These are phyloP conservation scores for Penicillium verhagenii DNA, from an alignment of 495 filamentous ascomycete species.

Conservation along the genomic window DNA sequence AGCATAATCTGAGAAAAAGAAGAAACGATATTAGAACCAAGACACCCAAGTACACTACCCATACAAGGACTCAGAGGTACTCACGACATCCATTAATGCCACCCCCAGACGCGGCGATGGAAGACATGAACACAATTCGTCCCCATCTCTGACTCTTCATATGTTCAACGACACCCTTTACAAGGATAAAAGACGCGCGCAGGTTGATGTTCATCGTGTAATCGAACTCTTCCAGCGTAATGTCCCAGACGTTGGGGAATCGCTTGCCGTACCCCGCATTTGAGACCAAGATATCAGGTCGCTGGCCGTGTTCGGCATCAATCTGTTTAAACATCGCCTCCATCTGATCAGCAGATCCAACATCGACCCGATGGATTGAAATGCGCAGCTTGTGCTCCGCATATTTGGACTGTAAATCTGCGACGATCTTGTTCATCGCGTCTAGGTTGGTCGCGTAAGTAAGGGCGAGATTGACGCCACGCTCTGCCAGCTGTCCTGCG, in stretches of 20 bases:
- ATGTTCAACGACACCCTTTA: slow-evolving; percentile 61
- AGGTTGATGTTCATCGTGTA: slow-evolving; percentile 65
- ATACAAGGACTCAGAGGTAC: slow-evolving; percentile 7
- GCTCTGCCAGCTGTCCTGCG: slow-evolving; percentile 52
- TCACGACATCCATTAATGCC: slow-evolving; percentile 65
- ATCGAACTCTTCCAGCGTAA: slow-evolving; percentile 63
- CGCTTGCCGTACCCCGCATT: slow-evolving; percentile 57
- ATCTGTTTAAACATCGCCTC: slow-evolving; percentile 52
- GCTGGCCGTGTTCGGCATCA: slow-evolving; percentile 48
- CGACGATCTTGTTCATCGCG: slow-evolving; percentile 44
- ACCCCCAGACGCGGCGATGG: slow-evolving; percentile 63
- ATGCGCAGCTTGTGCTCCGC: slow-evolving; percentile 40
- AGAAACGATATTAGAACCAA: neutral
- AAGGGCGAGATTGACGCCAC: slow-evolving; percentile 57
- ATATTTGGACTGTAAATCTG: slow-evolving; percentile 35
- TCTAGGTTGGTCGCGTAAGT: slow-evolving; percentile 56
- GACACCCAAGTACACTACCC: no score
- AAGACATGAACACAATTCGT: slow-evolving; percentile 65
- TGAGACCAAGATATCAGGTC: slow-evolving; percentile 62
- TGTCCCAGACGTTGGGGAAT: slow-evolving; percentile 50
- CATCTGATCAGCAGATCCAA: slow-evolving; percentile 50
- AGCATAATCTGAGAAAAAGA: slow-evolving; percentile 55
- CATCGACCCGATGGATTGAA: slow-evolving; percentile 57
- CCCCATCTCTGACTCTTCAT: slow-evolving; percentile 66
- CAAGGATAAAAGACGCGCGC: slow-evolving; percentile 62